Evolutionary conservation across 2,329 filamentous ascomycete genomes (phyloP), one percentile per base, ranked within the genome.

Genomic region (Thelonectria rubi): DNA sequence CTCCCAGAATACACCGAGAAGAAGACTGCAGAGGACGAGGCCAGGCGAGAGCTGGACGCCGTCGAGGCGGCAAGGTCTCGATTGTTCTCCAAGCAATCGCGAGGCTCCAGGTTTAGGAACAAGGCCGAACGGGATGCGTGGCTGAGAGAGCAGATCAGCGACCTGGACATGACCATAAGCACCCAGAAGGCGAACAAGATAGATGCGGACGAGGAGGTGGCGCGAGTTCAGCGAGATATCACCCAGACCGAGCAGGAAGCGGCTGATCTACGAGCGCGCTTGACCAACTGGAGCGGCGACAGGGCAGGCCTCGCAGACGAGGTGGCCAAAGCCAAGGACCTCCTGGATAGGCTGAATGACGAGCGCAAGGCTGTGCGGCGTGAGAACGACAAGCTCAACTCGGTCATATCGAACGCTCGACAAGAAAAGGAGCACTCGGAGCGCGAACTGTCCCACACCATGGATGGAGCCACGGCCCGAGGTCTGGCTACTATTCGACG

Each of bases 51-150:
- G 61, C 83, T 98, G 11, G 90, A 93, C 48, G 84, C 91, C 51
- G 91, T 91, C 0, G 91, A 96, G 71, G 89, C 89, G 8, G 85
- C 86, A 5, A 86, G 92, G 43, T 88, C 91, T 66, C 89, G 94
- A 39, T 85, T 99, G 8, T 92, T 97, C 73, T 92, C 91, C 52
- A 99, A 99, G 76, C 94, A 99, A 78, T 93, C 91, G 45, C 90
- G 94, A 47, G 93, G 91, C 67, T 90, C 91, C 17, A 91, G 93
- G 64, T 99, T 97, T 77, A 91, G 86, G 73, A 96, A 88, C 75
- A 97, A 97, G 80, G 86, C 87, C 9, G 93, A 98, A 74, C 89
- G 96, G 45, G 94, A 99, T 75, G 86, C 87, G 37, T 97, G 88
- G 83, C 81, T 99, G 51, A 88, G 87, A 63, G 85, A 87, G 64